These are phyloP conservation scores for Xerocomus brunneocitrinus DNA, from an alignment of 768 basidiomycete species.

Conservation along the genomic window DNA sequence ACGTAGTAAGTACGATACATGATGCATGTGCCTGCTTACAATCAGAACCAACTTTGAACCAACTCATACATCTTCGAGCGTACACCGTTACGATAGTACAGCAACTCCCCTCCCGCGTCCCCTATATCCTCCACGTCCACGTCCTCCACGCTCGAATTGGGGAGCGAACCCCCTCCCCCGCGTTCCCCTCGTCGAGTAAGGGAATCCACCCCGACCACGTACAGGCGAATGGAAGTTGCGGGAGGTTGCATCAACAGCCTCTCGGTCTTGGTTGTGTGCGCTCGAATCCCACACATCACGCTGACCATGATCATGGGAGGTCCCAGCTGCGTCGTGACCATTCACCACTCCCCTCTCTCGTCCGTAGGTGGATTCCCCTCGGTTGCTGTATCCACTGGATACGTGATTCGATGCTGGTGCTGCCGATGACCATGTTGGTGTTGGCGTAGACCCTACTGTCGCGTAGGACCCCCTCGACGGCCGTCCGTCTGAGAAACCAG, in stretches of 20 bases:
- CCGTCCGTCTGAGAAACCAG: slow-evolving; percentile 15
- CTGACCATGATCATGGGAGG: neutral
- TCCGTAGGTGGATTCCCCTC: neutral
- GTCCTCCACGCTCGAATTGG: slow-evolving; percentile 29
- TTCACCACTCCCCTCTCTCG: slow-evolving; percentile 7
- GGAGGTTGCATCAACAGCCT: neutral
- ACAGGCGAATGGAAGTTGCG: slow-evolving; percentile 10
- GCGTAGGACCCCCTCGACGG: slow-evolving; percentile 9
- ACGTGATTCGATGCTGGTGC: neutral
- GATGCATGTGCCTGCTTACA: no score
- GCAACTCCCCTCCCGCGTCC: slow-evolving; percentile 29
- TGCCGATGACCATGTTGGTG: neutral
- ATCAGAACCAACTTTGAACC: no score
- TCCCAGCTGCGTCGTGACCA: neutral
- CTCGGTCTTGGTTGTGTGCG: slow-evolving; percentile 1
- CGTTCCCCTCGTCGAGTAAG: slow-evolving; percentile 19
- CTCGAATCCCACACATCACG: neutral
- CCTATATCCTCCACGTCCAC: slow-evolving; percentile 29
- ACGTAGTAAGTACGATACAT: no score
- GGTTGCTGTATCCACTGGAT: neutral
- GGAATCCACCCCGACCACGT: slow-evolving; percentile 28
- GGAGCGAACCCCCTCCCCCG: slow-evolving; percentile 34
- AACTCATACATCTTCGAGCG: no score
- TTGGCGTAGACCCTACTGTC: neutral
- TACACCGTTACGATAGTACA: slow-evolving; percentile 4